A percentile compares a stretch with the other conserved stretches of the same genome.
Evolutionary conservation across 495 filamentous ascomycete species (phyloP).

Genomic region (Tuber calosporum): DNA sequence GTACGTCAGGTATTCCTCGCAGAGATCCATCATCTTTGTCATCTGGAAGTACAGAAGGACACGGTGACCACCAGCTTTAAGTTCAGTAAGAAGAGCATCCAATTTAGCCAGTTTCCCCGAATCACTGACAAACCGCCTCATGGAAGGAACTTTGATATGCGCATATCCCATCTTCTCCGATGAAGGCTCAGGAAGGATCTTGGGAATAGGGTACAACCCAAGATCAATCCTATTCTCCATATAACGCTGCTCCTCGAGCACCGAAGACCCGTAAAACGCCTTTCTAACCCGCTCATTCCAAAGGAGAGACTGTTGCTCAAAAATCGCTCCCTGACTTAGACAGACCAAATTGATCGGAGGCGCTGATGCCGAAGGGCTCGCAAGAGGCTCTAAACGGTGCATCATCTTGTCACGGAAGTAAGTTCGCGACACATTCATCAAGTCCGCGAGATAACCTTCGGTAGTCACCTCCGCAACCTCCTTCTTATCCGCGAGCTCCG

Average conservation of each 20-base stretch:
- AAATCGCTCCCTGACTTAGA: constrained; percentile 57
- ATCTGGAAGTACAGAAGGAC: constrained; percentile 99
- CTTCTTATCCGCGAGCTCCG: constrained; percentile 58
- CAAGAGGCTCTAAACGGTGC: constrained; percentile 68
- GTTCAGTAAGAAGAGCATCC: constrained; percentile 73
- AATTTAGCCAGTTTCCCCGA: constrained; percentile 92
- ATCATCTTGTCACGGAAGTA: constrained; percentile 64
- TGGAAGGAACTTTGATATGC: constrained; percentile 89
- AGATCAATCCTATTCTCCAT: constrained; percentile 62
- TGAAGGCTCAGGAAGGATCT: constrained; percentile 66
- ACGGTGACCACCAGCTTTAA: constrained; percentile 88
- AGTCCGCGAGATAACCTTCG: constrained; percentile 62
- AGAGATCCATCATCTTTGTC: constrained; percentile 99
- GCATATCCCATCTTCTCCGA: constrained; percentile 76
- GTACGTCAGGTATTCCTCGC: constrained; percentile 98
- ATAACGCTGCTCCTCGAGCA: constrained; percentile 63
- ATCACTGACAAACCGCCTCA: constrained; percentile 96
- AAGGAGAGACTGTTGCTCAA: constrained; percentile 64
- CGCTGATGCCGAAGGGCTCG: constrained; percentile 66
- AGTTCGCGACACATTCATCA: constrained; percentile 71
- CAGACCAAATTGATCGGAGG: constrained; percentile 77
- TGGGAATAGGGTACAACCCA: constrained; percentile 54
- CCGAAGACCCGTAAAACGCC: constrained; percentile 61
- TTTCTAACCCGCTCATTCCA: constrained; percentile 73
- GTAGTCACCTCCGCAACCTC: constrained; percentile 62